Evolutionary conservation across 768 basidiomycete genomes (phyloP), one percentile per base, ranked within the genome.

Genomic region (Amanita muscaria): DNA sequence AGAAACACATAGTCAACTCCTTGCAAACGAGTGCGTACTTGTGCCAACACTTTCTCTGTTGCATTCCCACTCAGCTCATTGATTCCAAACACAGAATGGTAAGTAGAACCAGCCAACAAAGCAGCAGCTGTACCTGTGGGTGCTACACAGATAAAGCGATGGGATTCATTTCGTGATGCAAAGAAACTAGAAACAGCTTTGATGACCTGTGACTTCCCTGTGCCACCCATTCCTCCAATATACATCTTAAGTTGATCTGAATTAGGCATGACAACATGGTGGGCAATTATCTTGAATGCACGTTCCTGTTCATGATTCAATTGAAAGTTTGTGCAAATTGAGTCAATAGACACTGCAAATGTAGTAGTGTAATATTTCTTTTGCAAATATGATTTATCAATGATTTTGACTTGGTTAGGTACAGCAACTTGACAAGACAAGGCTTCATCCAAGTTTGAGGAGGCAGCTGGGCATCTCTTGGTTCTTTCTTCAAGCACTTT

Each of bases 1-100:
- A 66, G 25, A 21, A 67, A 60, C 0, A 67, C 42, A 51, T 63
- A 63, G 9, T 65, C 56, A 1, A 65, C 56, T 21, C 54, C 49
- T 6, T 29, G 4, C 11, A 42, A 14, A 12, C 22, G 7, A 10
- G n/a, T 30, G 19, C 19, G n/a, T 2, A 42, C 31, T 14, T 27
- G 15, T 3, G 5, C 5, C 11, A 51, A 21, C 5, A 50, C 16
- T 25, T 9, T 45, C 11, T 10, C 33, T 41, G 24, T 11, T 4
- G 51, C 37, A 35, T 49, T 23, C 12, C 32, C 34, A 16, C 29
- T n/a, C n/a, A n/a, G 36, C 5, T 14, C 43, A 44, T 47, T 46
- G 1, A n/a, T n/a, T n/a, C n/a, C n/a, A n/a, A n/a, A n/a, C n/a
- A n/a, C n/a, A n/a, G n/a, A n/a, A n/a, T n/a, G 62, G 35, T 61